Evolutionary conservation across 1,284 basidiomycete species (phyloP).

Genomic region (Ceratorhiza oryzae-sativae): DNA sequence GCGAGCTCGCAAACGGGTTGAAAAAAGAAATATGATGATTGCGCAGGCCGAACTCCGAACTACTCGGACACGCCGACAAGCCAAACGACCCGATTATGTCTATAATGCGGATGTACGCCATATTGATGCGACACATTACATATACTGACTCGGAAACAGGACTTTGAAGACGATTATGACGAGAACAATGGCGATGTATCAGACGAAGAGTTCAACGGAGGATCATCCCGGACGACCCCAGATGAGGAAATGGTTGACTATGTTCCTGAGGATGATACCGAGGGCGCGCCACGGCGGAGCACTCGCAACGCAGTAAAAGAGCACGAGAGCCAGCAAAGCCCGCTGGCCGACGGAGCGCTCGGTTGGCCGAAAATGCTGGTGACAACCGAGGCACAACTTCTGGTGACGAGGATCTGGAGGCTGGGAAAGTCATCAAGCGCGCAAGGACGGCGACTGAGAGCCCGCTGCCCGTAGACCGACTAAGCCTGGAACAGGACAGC

Average conservation of each 20-base stretch:
- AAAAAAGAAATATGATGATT: conserved; percentile 58
- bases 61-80: conserved; percentile 73
- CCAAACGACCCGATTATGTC: conserved; percentile 76
- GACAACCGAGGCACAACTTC: conserved; percentile 21
- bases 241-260: conserved; percentile 54
- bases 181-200: conserved; percentile 39
- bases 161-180: conserved; percentile 47
- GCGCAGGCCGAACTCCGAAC: conserved; percentile 77
- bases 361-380: conserved; percentile 24
- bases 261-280: conserved; percentile 38
- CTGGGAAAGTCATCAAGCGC: conserved; percentile 30
- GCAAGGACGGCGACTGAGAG: conserved; percentile 31
- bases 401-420: conserved; percentile 16
- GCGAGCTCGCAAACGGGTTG: conserved; percentile 25
- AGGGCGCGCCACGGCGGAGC: conserved; percentile 25
- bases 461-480: conserved; percentile 27
- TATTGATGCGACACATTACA: neutral
- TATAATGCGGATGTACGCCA: conserved; percentile 63
- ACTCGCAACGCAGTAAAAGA: conserved; percentile 10
- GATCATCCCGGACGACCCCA: conserved; percentile 30
- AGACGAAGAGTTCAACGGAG: conserved; percentile 30
- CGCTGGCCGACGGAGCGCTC: conserved; percentile 31
- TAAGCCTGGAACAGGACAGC: conserved; percentile 6
- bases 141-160: conserved; percentile 57
- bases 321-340: conserved; percentile 7